A percentile compares a stretch with the other conserved stretches of the same genome.
Conservation (phyloP, 2,329 filamentous ascomycete species). For the Paecilomyces sp. region DNA sequence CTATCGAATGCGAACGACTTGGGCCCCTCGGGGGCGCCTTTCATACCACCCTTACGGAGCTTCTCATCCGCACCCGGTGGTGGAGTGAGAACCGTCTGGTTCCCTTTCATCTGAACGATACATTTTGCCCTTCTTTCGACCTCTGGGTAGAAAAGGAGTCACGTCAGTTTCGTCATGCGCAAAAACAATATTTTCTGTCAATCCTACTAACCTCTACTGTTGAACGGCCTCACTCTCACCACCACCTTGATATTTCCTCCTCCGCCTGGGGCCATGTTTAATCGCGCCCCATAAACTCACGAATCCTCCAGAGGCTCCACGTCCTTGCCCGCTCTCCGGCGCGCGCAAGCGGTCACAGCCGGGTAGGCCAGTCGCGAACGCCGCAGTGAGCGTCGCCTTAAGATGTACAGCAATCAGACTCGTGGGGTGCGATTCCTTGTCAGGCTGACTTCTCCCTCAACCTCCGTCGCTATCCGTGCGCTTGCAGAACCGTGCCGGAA, state of each 20-base stretch:
- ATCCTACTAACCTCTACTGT: slow-evolving; percentile 67
- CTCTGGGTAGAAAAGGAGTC: slow-evolving; percentile 49
- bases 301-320: not conserved
- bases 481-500: slow-evolving; percentile 11
- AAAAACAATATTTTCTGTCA: slow-evolving; percentile 5
- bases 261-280: slow-evolving; percentile 60
- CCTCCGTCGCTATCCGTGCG: slow-evolving; percentile 5
- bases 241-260: slow-evolving; percentile 99
- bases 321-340: slow-evolving; percentile 2
- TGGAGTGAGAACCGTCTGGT: slow-evolving; percentile 77
- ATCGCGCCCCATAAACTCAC: slow-evolving; percentile 29
- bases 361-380: slow-evolving; percentile 21
- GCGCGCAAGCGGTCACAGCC: slow-evolving; percentile 4
- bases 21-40: slow-evolving; percentile 58
- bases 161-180: not conserved
- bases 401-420: slow-evolving; percentile 8
- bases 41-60: slow-evolving; percentile 47
- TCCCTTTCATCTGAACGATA: slow-evolving; percentile 92
- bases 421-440: not conserved
- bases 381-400: slow-evolving; percentile 23
- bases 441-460: slow-evolving; percentile 3
- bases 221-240: slow-evolving; percentile 92
- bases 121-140: slow-evolving; percentile 88
- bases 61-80: slow-evolving; percentile 56
- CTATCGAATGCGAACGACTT: slow-evolving; percentile 95